Conservation (phyloP, 2,329 filamentous ascomycete species). For the Ceratocystis variospora region DNA sequence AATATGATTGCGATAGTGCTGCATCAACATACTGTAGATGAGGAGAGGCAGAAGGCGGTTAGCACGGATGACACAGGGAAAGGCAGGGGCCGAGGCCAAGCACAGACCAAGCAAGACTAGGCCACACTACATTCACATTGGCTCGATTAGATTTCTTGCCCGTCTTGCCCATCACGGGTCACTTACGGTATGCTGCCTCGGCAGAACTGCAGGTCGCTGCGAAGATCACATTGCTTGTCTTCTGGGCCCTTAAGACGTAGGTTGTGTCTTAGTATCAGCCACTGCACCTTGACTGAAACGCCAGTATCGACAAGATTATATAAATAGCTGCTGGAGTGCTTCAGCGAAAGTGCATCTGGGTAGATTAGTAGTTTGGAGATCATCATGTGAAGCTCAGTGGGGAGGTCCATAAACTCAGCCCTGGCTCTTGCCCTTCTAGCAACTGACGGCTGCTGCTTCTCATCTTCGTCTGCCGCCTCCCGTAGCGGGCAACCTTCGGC, state of each 20-base stretch:
- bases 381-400: constrained; percentile 52
- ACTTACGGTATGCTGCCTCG: constrained; percentile 44
- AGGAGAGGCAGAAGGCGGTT: not conserved
- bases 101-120: not conserved
- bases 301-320: constrained; percentile 52
- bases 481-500: not conserved
- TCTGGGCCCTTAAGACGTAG: constrained; percentile 54
- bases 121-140: too few relatives aligned
- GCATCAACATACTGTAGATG: constrained; percentile 39
- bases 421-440: constrained; percentile 22
- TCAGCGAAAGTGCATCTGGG: constrained; percentile 56
- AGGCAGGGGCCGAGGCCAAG: not conserved
- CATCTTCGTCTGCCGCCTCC: constrained; percentile 23
- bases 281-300: constrained; percentile 51
- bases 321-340: constrained; percentile 51
- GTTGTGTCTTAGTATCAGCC: constrained; percentile 50
- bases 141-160: not conserved
- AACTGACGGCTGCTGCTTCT: not conserved
- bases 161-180: not conserved
- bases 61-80: not conserved
- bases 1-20: constrained; percentile 43
- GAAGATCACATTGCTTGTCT: constrained; percentile 41
- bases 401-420: constrained; percentile 37
- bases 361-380: constrained; percentile 50
- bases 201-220: constrained; percentile 47